Base-by-base conservation (phyloP, 305 asterid species). In the Plantago coronopus region DNA sequence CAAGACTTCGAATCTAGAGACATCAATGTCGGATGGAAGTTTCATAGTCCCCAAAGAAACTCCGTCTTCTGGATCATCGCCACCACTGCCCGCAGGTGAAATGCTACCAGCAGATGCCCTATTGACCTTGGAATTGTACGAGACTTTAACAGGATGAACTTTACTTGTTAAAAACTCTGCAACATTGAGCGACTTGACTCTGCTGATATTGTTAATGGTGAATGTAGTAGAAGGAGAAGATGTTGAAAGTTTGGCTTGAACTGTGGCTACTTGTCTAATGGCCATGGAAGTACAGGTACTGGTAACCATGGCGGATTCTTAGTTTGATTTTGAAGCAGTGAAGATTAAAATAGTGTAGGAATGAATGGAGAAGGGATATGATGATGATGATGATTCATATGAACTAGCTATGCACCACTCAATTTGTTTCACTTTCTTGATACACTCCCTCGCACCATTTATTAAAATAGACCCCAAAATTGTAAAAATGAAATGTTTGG, bases 21-120 rank as follows among this genome's bases (percentile, higher is more conserved):
- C 62, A 58, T 91, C 95, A 49, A 82, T 81, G 63, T 91, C 62
- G 3, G 65, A 34, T 12, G 98, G 98, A 49, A 91, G 84, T 48
- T 88, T 91, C 95, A 91, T 71, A 61, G 98, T 86, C 27, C 96
- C 96, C 57, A 88, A 67, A 40, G 96, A 82, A 64, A 88, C 91
- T 9, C 98, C 98, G 8, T 80, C 94, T 9, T 84, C 40, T 34
- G 40, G 12, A 9, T 7, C 40, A 34, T 34, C 40, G 9, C 2
- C 95, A 18, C 65, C 80, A 34, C 67, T 66, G 42, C 60, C 61
- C 3, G 54, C 46, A n/a, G 78, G 16, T 17, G 75, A 57, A 59
- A 72, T 42, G 61, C 55, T 57, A 23, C 65, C 73, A 18, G 80
- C 51, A 4, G 75, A 47, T 23, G 82, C 62, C 43, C 86, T 86